Evolutionary conservation across 2,329 filamentous ascomycete genomes (phyloP).

Genomic region (Talaromyces sp.): DNA sequence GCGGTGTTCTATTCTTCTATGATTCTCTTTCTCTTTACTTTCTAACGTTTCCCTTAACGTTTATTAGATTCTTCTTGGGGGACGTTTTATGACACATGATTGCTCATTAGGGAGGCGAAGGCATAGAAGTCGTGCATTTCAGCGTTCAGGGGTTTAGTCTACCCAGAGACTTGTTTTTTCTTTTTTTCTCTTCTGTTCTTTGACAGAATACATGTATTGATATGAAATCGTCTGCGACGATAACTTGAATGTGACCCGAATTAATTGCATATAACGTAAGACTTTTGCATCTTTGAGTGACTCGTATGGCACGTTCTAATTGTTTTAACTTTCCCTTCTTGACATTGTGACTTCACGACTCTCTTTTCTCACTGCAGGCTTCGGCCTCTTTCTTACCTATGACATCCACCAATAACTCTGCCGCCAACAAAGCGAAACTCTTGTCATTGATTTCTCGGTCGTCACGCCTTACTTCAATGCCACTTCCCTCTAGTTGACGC

Average conservation of each 20-base stretch:
- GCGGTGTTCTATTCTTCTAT: not conserved
- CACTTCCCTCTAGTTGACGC: slow-evolving; percentile 49
- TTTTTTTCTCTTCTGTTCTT: not conserved
- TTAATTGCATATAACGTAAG: not conserved
- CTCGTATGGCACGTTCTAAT: too few species aligned
- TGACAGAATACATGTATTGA: not conserved
- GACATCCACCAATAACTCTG: slow-evolving; percentile 27
- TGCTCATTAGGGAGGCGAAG: slow-evolving; percentile 3
- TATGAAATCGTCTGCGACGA: slow-evolving; percentile 4
- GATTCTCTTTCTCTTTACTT: not conserved
- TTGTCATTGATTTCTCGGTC: slow-evolving; percentile 34
- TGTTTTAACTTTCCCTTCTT: not conserved
- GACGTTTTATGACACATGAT: slow-evolving; percentile 9
- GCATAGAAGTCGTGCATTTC: slow-evolving; percentile 16
- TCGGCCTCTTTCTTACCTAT: slow-evolving; percentile 19
- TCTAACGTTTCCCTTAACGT: not conserved
- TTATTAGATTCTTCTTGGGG: not conserved
- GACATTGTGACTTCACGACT: not conserved
- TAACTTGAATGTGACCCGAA: not conserved
- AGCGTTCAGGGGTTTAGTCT: slow-evolving; percentile 9
- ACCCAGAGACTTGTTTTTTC: not conserved
- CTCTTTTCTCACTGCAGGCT: not conserved
- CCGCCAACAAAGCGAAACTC: slow-evolving; percentile 30
- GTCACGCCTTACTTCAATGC: slow-evolving; percentile 53
- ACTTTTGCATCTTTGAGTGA: too few species aligned